phyloP scores from a whole-genome alignment of 164 flowering plant genomes.

The Berberis thunbergii region DNA sequence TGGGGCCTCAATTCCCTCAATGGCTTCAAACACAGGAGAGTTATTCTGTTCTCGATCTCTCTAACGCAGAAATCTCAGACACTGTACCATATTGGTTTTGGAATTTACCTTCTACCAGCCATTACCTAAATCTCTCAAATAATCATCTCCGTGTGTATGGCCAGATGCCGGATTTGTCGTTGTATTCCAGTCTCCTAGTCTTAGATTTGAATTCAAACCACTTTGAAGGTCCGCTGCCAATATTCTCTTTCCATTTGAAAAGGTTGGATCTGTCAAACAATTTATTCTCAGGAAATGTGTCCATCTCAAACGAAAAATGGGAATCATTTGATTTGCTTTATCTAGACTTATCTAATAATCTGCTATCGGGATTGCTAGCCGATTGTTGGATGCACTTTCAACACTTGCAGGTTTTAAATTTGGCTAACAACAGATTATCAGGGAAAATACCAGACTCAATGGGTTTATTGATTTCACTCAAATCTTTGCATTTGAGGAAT shows the following conservation, averaged over 20 bases:
- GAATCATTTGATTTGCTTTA: background rate
- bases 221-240: background rate
- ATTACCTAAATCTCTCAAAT: background rate
- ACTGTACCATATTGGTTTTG: slow-evolving; percentile 2
- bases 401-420: background rate
- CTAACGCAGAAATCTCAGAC: background rate
- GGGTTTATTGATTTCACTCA: background rate
- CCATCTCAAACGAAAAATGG: background rate
- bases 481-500: background rate
- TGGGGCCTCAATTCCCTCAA: background rate
- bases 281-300: background rate
- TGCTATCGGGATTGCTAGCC: background rate
- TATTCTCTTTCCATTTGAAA: background rate
- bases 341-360: background rate
- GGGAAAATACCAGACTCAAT: background rate
- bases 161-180: background rate
- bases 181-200: background rate
- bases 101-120: background rate
- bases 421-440: background rate
- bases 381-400: background rate
- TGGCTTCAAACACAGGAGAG: background rate
- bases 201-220: background rate
- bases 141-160: background rate
- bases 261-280: background rate
- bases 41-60: background rate